These are phyloP conservation scores for Annulohypoxylon bovei DNA, from an alignment of 495 filamentous ascomycete species.

Conservation along the genomic window DNA sequence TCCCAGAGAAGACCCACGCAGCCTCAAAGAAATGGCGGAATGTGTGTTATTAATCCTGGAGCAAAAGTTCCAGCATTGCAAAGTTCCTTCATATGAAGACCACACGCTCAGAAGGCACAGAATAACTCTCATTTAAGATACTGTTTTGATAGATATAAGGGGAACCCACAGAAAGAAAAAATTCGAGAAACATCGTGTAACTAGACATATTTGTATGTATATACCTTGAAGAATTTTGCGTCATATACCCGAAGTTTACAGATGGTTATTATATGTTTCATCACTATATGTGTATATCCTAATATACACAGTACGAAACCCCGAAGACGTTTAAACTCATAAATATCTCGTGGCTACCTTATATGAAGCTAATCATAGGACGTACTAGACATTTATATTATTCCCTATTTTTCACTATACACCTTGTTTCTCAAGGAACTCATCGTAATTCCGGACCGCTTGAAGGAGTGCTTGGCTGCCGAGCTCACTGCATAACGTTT, in stretches of 20 bases:
- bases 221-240: no score
- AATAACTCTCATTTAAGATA: neutral
- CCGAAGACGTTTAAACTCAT: no score
- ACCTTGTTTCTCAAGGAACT: neutral
- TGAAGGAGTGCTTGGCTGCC: neutral
- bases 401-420: neutral
- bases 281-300: no score
- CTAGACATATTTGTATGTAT: no score
- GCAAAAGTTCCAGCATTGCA: neutral
- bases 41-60: neutral
- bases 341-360: no score
- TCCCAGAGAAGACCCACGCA: neutral
- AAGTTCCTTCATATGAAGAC: slow-evolving; percentile 7
- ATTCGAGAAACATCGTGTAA: no score
- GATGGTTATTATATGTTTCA: no score
- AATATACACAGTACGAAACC: no score
- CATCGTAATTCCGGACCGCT: neutral
- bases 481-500: neutral
- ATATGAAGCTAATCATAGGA: no score
- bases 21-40: neutral
- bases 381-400: neutral
- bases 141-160: no score
- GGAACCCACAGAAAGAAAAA: no score
- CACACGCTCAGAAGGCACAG: neutral
- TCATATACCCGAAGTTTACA: no score